Percentiles rank a stretch among this genome's conserved stretches.
Conservation (phyloP, 169 alveolate genomes). For the Babesia microti region DNA sequence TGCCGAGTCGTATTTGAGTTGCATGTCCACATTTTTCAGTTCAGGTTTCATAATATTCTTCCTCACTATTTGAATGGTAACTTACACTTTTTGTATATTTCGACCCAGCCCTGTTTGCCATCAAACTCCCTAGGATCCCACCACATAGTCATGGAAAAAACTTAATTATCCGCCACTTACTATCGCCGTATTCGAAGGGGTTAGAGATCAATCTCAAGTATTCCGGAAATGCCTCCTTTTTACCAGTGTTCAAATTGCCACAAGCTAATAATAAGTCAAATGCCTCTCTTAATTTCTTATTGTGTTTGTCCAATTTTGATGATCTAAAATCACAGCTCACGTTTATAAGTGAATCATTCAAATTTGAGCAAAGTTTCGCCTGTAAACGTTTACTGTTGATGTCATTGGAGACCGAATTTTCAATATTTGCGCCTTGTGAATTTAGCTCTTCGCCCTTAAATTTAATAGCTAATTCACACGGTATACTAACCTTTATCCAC, state of each 20-base stretch:
- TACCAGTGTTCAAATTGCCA: conserved; percentile 5
- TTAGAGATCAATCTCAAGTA: too few species aligned
- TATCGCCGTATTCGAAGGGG: too few species aligned
- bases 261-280: conserved; percentile 25
- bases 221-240: too few species aligned
- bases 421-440: conserved; percentile 39
- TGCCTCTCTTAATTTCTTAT: conserved; percentile 19
- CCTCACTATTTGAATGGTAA: too few species aligned
- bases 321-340: conserved; percentile 40
- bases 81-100: conserved; percentile 11
- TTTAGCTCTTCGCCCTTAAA: conserved; percentile 36
- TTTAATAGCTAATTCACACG: conserved; percentile 28
- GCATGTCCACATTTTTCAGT: too few species aligned
- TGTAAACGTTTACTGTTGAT: conserved; percentile 39
- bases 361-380: conserved; percentile 31
- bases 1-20: too few species aligned
- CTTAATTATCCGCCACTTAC: too few species aligned
- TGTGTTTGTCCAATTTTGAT: conserved; percentile 11
- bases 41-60: too few species aligned
- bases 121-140: conserved; percentile 31
- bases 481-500: too few species aligned
- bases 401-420: conserved; percentile 22
- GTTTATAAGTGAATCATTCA: conserved; percentile 23
- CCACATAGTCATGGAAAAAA: conserved; percentile 24
- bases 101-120: conserved; percentile 24